Evolutionary conservation across 78 protist genomes (phyloP).

Genomic region (Creolimax fragrantissima): DNA sequence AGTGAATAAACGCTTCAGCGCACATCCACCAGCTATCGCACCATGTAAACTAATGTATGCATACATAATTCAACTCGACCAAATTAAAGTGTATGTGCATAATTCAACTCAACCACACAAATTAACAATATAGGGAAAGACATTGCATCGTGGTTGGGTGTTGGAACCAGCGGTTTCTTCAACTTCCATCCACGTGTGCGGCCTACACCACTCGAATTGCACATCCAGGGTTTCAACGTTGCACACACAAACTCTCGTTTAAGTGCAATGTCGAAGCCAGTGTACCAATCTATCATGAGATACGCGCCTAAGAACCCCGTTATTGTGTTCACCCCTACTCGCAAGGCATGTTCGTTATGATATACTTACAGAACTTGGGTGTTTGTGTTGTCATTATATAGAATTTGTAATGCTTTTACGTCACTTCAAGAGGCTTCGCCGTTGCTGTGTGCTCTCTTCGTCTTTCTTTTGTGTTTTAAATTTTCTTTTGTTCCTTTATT

Average conservation of each 20-base stretch:
- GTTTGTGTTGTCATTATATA: too few relatives aligned
- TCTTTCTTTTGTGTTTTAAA: too few relatives aligned
- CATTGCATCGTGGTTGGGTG: slow-evolving; percentile 71
- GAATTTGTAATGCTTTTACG: too few relatives aligned
- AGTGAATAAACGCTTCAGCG: too few relatives aligned
- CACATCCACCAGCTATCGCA: too few relatives aligned
- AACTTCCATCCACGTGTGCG: slow-evolving; percentile 91
- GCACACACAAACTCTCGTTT: slow-evolving; percentile 50
- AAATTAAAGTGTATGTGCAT: too few relatives aligned
- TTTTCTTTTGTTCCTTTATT: background rate
- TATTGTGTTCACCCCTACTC: slow-evolving; percentile 73
- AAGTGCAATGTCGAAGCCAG: slow-evolving; percentile 81
- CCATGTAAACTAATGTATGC: background rate
- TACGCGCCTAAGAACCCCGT: slow-evolving; percentile 55
- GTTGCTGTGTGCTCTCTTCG: too few relatives aligned
- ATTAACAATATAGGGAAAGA: slow-evolving; percentile 76
- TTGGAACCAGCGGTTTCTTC: slow-evolving; percentile 38
- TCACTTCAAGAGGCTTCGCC: too few relatives aligned
- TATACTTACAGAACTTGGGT: too few relatives aligned
- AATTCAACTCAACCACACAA: too few relatives aligned
- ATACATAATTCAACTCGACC: too few relatives aligned
- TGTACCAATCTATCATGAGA: slow-evolving; percentile 44
- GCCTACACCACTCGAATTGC: slow-evolving; percentile 88
- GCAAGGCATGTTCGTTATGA: slow-evolving; percentile 34
- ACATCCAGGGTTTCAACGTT: slow-evolving; percentile 42